Evolutionary conservation across 352 stramenopile species (phyloP).

Genomic region (Pythium coloratum): DNA sequence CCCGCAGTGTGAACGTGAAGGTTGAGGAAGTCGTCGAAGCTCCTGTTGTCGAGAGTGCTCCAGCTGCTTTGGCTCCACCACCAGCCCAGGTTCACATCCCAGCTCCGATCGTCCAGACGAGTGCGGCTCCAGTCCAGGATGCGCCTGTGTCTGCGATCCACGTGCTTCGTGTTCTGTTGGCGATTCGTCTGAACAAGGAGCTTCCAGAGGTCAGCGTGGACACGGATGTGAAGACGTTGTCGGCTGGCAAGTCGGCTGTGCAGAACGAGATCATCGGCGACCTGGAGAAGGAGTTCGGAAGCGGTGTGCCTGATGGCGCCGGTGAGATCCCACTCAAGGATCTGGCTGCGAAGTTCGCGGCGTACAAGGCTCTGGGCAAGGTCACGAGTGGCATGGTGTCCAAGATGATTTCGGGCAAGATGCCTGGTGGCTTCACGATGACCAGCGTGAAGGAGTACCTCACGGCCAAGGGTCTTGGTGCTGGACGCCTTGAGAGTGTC

Average conservation of each 20-base stretch:
- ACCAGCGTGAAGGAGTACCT: constrained; percentile 80
- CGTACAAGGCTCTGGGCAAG: constrained; percentile 75
- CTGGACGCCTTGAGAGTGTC: constrained; percentile 76
- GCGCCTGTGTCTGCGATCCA: constrained; percentile 64
- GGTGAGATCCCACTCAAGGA: constrained; percentile 76
- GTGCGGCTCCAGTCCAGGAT: constrained; percentile 43
- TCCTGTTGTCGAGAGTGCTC: constrained; percentile 7
- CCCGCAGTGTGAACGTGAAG: constrained; percentile 30
- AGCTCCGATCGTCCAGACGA: constrained; percentile 27
- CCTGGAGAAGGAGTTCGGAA: constrained; percentile 85
- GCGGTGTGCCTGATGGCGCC: constrained; percentile 61
- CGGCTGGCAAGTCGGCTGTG: constrained; percentile 80
- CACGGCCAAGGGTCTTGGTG: constrained; percentile 55
- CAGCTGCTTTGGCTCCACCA: constrained; percentile 30
- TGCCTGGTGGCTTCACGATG: constrained; percentile 85
- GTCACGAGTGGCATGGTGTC: constrained; percentile 59
- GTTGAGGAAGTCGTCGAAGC: constrained; percentile 24
- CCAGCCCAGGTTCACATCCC: constrained; percentile 29
- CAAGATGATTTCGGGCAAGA: constrained; percentile 80
- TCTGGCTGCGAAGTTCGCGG: constrained; percentile 59
- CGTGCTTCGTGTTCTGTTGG: constrained; percentile 72
- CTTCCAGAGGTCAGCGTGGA: constrained; percentile 67
- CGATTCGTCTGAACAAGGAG: constrained; percentile 74
- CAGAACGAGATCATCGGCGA: constrained; percentile 90
- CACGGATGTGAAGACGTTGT: constrained; percentile 79